These are phyloP conservation scores for Silene coronaria DNA, from an alignment of 179 eudicot species.

Conservation along the genomic window DNA sequence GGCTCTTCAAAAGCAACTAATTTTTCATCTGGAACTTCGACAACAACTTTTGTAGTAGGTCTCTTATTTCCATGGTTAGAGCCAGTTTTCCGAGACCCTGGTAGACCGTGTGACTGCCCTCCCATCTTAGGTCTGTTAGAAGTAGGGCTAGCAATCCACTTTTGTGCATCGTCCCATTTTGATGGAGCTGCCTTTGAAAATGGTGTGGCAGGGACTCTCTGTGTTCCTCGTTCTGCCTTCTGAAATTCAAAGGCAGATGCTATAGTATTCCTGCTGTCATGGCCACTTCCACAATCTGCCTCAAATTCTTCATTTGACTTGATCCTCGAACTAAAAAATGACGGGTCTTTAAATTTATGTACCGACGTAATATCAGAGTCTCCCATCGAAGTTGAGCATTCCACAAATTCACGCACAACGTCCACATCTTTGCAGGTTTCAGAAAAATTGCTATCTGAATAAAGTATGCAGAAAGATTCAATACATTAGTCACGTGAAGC, in stretches of 20 bases:
- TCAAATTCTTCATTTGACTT: constrained; percentile 36
- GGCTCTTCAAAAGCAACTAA: constrained; percentile 56
- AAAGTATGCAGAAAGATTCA: background rate
- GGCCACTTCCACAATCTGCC: constrained; percentile 35
- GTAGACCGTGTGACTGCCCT: constrained; percentile 36
- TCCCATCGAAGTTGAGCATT: constrained; percentile 28
- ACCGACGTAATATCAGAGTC: constrained; percentile 25
- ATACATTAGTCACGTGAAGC: background rate
- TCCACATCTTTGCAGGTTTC: constrained; percentile 40
- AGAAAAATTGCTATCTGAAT: constrained; percentile 28
- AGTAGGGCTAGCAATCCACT: constrained; percentile 75
- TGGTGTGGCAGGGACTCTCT: constrained; percentile 45
- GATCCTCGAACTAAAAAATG: constrained; percentile 13
- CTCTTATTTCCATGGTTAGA: constrained; percentile 39
- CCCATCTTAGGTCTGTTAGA: constrained; percentile 44
- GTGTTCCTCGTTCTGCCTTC: constrained; percentile 50
- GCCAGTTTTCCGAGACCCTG: constrained; percentile 35
- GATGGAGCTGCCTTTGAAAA: constrained; percentile 72
- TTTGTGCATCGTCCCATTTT: constrained; percentile 84
- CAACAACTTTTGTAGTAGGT: constrained; percentile 44
- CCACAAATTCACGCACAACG: constrained; percentile 31
- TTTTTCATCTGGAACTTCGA: constrained; percentile 56
- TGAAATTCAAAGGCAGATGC: constrained; percentile 59
- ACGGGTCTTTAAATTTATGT: constrained; percentile 17
- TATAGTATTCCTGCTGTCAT: constrained; percentile 28